Base-by-base conservation (phyloP, 2,329 filamentous ascomycete genomes). In the Didymella exigua region DNA sequence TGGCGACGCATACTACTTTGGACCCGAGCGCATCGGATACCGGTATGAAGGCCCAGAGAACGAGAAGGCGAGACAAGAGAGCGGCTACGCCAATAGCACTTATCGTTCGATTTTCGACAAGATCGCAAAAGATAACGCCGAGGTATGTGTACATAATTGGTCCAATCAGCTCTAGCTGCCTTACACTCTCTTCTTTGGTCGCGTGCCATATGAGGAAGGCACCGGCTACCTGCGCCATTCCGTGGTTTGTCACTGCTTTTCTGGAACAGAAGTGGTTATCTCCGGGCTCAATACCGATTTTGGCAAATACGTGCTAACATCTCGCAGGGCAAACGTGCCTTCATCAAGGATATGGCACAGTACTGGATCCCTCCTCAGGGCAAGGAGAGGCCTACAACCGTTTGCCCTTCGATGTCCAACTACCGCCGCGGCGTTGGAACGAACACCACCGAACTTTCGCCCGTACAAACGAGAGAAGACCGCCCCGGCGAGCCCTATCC, bases 281-380 rank as follows among this genome's bases (percentile, higher is more conserved):
- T 21, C 13, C 4, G 21, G 21, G 21, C 13, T 11, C 21, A 38
- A 2, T 11, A 1, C 4, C 10, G 6, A 38, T 38, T 4, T 24
- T 14, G 19, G 7, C 6, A 24, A 11, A 38, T 13, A 38, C 21
- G 4, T 19, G 26, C 71, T 74, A 50, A 73, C 64, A 27, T 41
- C 8, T 16, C 9, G 13, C 65, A 96, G 90, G 89, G 87, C 68
- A 96, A 96, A 80, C 90, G 93, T 66, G 80, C 96, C 67, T 97
- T 98, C 79, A 95, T 99, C 84, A 99, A 99, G 77, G 95, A 98
- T 76, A 99, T 98, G 79, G 88, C 90, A 51, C 89, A 97, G 77
- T 98, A 98, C 76, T 82, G 97, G 62, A 82, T 96, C 61, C 89
- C 92, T 5, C 90, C 91, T 3, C 80, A 89, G 60, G 81, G 83